Evolutionary conservation across 371 early-diverging fungal species (phyloP).

Genomic region (Cokeromyces recurvatus): DNA sequence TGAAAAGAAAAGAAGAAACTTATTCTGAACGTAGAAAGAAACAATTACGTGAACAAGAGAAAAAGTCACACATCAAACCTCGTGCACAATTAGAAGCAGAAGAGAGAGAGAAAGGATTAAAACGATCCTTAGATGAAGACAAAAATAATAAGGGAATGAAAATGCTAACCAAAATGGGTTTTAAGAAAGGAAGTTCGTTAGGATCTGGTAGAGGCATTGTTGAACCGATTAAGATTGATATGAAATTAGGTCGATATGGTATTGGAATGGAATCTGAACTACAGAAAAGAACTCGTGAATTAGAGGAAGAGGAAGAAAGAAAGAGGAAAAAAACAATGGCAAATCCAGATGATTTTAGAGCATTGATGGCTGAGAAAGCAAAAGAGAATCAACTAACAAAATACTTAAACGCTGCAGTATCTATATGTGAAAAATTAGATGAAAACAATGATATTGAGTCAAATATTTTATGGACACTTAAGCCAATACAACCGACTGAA

Average conservation of each 20-base stretch:
- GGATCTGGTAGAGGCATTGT: constrained; percentile 24
- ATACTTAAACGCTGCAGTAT: constrained; percentile 30
- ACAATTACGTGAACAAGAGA: constrained; percentile 41
- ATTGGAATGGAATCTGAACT: constrained; percentile 40
- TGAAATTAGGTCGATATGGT: constrained; percentile 44
- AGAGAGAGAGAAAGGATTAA: constrained; percentile 50
- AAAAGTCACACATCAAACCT: constrained; percentile 42
- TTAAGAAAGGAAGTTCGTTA: constrained; percentile 48
- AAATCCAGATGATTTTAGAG: constrained; percentile 37
- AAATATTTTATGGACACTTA: constrained; percentile 22
- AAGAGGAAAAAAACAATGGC: constrained; percentile 21
- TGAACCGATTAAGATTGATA: constrained; percentile 44
- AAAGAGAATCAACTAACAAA: constrained; percentile 25
- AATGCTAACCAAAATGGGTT: constrained; percentile 71
- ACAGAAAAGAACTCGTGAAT: constrained; percentile 23
- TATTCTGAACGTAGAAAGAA: constrained; percentile 46
- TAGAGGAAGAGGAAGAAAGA: constrained; percentile 32
- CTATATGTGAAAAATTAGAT: constrained; percentile 41
- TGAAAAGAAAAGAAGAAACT: constrained; percentile 23
- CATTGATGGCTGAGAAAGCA: constrained; percentile 24
- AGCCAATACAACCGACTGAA: constrained; percentile 15
- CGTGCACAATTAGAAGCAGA: constrained; percentile 43
- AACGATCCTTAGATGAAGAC: constrained; percentile 37
- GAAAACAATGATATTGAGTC: constrained; percentile 21
- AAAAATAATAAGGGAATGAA: constrained; percentile 65